These are phyloP conservation scores for Adansonia digitata DNA, from an alignment of 345 rosid species.

Conservation along the genomic window DNA sequence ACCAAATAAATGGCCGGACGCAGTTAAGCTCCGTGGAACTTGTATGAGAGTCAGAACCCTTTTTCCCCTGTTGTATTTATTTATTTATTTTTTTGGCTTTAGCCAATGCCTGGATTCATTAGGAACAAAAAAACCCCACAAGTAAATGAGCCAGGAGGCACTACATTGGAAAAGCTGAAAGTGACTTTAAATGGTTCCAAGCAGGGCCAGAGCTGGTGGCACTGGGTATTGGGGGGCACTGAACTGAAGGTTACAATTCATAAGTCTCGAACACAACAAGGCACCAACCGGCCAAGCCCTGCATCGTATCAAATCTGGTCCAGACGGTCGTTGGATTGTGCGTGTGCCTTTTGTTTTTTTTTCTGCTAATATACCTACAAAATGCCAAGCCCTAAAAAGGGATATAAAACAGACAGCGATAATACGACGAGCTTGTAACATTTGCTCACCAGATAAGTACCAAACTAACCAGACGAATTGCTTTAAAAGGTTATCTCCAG, in stretches of 20 bases:
- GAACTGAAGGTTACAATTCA: slow-evolving; percentile 19
- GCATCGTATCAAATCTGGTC: slow-evolving; percentile 4
- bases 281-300: neutral
- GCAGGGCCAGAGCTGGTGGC: neutral
- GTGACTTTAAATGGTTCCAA: slow-evolving; percentile 12
- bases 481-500: neutral
- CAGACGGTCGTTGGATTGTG: neutral
- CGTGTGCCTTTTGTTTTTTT: neutral
- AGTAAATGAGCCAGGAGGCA: slow-evolving; percentile 9
- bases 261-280: neutral
- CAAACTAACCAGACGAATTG: slow-evolving; percentile 1
- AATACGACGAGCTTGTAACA: slow-evolving; percentile 8
- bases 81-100: neutral
- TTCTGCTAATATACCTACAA: slow-evolving; percentile 11
- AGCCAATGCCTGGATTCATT: neutral
- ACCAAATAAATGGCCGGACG: neutral
- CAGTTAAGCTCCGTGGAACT: neutral
- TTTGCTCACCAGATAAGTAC: neutral
- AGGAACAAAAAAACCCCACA: slow-evolving; percentile 23
- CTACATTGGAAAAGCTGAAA: slow-evolving; percentile 30
- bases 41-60: neutral
- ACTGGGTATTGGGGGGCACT: neutral
- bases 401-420: slow-evolving; percentile 21
- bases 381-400: slow-evolving; percentile 9
- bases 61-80: neutral